Evolutionary conservation across 805 yeast species (phyloP), one percentile per base, ranked within the genome.

Genomic region (Monosporozyma aerobia): DNA sequence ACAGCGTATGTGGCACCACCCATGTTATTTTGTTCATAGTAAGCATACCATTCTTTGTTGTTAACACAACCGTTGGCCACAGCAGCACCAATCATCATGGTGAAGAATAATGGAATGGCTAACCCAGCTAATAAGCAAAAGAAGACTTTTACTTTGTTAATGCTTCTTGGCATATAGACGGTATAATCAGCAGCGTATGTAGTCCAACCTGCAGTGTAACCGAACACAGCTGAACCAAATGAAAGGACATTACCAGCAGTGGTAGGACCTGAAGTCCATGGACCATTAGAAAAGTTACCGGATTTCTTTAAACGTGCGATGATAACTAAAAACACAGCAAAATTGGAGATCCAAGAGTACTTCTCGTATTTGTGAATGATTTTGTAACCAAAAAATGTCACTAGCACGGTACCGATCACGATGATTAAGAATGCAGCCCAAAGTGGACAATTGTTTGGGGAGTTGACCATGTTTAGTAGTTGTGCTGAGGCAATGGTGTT

Each of bases 191-290:
- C 81, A 29, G 97, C 94, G 61, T 83, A 88, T 16, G 96, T 83
- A 53, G 95, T 81, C 97, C 97, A 90, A 57, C 97, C 97, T 51
- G 96, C 80, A 49, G 96, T 95, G 64, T 84, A 90, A 57, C 97
- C 97, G 62, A 80, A 90, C 57, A 86, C 69, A 45, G 94, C 71
- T 69, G 90, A 83, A 65, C 96, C 96, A 59, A 85, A 88, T 22
- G 92, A 81, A 53, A 90, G 73, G 22, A 87, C 90, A 63, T 69
- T 63, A 57, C 88, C 96, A 35, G 94, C 95, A 54, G 84, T 83
- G 32, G 80, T 75, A 23, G 73, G 64, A 55, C 96, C 96, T 43
- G 77, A 63, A 30, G 56, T 47, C 60, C 70, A 68, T 27, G 69
- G 68, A 57, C 84, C 87, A 54, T 77, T 73, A 48, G 75, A 70